Conservation (phyloP, 139 green algal species). For the Mesostigma viride region DNA sequence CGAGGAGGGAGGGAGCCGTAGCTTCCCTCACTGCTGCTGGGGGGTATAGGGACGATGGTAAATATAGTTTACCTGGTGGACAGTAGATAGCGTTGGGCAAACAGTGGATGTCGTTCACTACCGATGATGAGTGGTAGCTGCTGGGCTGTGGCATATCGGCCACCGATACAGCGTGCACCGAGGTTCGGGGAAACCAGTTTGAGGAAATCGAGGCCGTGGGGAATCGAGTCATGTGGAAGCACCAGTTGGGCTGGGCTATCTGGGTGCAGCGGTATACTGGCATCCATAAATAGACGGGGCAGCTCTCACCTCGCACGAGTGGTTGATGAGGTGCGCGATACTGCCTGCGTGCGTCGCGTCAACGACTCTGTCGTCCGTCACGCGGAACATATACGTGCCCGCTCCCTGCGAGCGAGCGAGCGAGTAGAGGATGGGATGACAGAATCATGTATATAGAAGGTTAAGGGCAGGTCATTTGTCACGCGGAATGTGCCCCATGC, state of each 20-base stretch:
- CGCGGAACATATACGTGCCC: slow-evolving; percentile 79
- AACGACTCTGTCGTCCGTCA: slow-evolving; percentile 36
- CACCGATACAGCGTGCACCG: no score
- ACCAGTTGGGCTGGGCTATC: no score
- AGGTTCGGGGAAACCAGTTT: not conserved
- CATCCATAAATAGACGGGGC: not conserved
- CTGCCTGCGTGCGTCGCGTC: slow-evolving; percentile 48
- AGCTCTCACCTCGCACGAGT: slow-evolving; percentile 54
- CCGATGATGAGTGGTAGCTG: no score
- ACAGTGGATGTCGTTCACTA: no score
- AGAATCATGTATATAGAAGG: not conserved
- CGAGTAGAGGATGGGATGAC: not conserved
- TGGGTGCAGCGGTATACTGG: not conserved
- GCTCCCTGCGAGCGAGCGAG: slow-evolving; percentile 44
- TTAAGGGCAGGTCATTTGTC: no score
- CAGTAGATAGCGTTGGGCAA: no score
- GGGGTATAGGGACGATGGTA: no score
- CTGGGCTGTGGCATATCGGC: no score
- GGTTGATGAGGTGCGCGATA: slow-evolving; percentile 81
- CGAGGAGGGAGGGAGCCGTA: no score
- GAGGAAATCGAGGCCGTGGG: not conserved
- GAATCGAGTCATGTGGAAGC: not conserved
- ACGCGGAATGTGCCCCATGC: no score
- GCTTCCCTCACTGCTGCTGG: no score
- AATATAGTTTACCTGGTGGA: no score